A percentile compares a stretch with the other conserved stretches of the same genome.
These are phyloP conservation scores for Eremochloa ophiuroides DNA, from an alignment of 176 grass and related monocot genomes.

Conservation along the genomic window DNA sequence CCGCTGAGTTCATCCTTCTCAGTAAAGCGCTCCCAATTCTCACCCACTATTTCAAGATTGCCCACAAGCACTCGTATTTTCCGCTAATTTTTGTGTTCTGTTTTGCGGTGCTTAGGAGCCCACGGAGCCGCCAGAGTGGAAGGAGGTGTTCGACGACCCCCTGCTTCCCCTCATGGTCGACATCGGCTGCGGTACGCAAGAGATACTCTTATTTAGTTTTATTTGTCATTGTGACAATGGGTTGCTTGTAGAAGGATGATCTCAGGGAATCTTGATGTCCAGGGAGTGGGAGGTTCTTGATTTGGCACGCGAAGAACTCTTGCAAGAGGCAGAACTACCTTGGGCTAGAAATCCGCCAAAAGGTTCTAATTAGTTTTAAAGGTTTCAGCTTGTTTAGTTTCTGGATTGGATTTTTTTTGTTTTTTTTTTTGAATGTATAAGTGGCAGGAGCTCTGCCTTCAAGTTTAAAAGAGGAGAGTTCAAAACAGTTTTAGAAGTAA, in stretches of 20 bases:
- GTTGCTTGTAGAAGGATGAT: not conserved
- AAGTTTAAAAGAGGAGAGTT: not conserved
- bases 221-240: not conserved
- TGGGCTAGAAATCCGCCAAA: constrained; percentile 83
- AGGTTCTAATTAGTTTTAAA: constrained; percentile 47
- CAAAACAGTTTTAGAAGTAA: not conserved
- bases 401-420: not conserved
- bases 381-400: not conserved
- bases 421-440: not conserved
- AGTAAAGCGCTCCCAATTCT: constrained; percentile 27
- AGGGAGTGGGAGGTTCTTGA: constrained; percentile 93
- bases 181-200: constrained; percentile 67
- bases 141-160: constrained; percentile 54
- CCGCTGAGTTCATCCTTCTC: constrained; percentile 83
- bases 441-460: not conserved
- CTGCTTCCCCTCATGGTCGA: constrained; percentile 87
- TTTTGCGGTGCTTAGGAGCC: constrained; percentile 35
- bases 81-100: not conserved
- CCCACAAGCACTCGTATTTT: not conserved
- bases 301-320: constrained; percentile 84
- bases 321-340: constrained; percentile 62
- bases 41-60: not conserved
- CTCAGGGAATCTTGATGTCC: not conserved
- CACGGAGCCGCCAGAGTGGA: constrained; percentile 67
- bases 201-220: not conserved